Evolutionary conservation across 140 eudicot species (phyloP).

Genomic region (Cichorium intybus): DNA sequence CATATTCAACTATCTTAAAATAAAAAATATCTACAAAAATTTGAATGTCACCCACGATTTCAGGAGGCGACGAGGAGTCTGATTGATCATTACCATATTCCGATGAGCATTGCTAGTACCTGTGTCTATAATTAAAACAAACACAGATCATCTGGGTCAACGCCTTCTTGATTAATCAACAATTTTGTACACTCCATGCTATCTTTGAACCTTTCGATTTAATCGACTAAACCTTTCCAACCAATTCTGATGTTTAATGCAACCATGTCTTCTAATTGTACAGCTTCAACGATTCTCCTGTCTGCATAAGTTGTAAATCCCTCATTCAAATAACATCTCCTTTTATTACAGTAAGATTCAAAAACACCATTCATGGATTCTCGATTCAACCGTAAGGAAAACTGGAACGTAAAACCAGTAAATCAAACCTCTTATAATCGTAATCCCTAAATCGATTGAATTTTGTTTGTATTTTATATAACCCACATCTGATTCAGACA

Average conservation of each 20-base stretch:
- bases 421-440: slow-evolving; percentile 94
- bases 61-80: too few relatives aligned
- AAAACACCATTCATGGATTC: slow-evolving; percentile 92
- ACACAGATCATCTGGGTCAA: slow-evolving; percentile 95
- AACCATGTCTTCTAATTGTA: slow-evolving; percentile 81
- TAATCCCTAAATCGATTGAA: slow-evolving; percentile 23
- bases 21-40: too few relatives aligned
- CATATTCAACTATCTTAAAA: too few relatives aligned
- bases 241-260: slow-evolving; percentile 79
- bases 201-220: slow-evolving; percentile 85
- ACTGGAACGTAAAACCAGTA: slow-evolving; percentile 91
- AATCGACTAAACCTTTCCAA: slow-evolving; percentile 81
- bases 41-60: too few relatives aligned
- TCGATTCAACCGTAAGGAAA: slow-evolving; percentile 98
- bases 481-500: too few relatives aligned
- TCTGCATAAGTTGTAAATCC: slow-evolving; percentile 98
- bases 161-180: slow-evolving; percentile 80
- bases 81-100: too few relatives aligned
- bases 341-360: slow-evolving; percentile 89
- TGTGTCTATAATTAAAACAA: too few relatives aligned
- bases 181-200: slow-evolving; percentile 90
- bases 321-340: slow-evolving; percentile 96
- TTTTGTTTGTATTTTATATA: too few relatives aligned
- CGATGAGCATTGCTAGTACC: too few relatives aligned
- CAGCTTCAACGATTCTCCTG: slow-evolving; percentile 92